Conservation (phyloP, 2,329 filamentous ascomycete species). For the Colletotrichum destructivum region DNA sequence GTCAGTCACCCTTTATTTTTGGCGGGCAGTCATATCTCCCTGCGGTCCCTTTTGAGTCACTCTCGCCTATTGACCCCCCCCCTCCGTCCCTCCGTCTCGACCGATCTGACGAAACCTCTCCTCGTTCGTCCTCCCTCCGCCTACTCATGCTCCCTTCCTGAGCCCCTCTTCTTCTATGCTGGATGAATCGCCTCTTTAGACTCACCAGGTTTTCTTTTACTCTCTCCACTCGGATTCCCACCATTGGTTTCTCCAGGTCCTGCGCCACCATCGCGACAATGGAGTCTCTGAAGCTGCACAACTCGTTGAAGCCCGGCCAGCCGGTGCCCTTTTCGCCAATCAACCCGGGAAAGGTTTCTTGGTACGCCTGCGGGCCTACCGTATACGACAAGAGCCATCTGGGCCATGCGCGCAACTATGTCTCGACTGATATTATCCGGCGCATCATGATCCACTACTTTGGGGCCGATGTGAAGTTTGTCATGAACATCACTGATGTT, state of each 20-base stretch:
- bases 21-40: conserved; percentile 1
- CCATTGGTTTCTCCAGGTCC: conserved; percentile 49
- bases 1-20: conserved; percentile 27
- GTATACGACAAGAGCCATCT: conserved; percentile 87
- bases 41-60: conserved; percentile 25
- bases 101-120: not conserved
- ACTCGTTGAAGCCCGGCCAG: conserved; percentile 80
- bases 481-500: conserved; percentile 94
- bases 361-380: conserved; percentile 93
- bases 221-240: conserved; percentile 46
- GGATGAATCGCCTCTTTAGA: conserved; percentile 52
- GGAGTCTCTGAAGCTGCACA: conserved; percentile 80
- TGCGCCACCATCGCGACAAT: conserved; percentile 58
- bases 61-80: conserved; percentile 5
- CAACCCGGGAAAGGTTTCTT: conserved; percentile 79
- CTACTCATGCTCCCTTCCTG: conserved; percentile 7
- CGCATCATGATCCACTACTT: conserved; percentile 89
- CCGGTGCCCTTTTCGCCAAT: conserved; percentile 84
- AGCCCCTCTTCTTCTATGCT: conserved; percentile 37
- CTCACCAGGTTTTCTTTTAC: conserved; percentile 48
- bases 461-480: conserved; percentile 85
- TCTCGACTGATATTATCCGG: conserved; percentile 89
- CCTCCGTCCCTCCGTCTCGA: conserved; percentile 9
- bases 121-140: not conserved
- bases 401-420: conserved; percentile 91